Evolutionary conservation across 1,284 basidiomycete species (phyloP).

Genomic region (Rhodotorula sp.): DNA sequence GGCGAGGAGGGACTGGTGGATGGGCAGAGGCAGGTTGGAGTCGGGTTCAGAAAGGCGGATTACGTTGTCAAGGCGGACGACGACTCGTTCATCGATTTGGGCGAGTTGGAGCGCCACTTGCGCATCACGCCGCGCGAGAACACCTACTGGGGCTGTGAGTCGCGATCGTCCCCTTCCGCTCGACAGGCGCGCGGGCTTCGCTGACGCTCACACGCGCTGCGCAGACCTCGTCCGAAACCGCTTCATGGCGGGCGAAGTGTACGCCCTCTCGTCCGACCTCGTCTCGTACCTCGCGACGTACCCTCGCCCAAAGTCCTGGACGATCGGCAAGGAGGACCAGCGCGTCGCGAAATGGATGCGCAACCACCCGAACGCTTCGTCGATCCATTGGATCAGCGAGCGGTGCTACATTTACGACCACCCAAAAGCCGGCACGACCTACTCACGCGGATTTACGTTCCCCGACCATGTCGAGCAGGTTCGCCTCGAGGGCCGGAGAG

Average conservation of each 20-base stretch:
- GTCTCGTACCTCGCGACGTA: slow-evolving; percentile 84
- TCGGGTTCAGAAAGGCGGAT: slow-evolving; percentile 65
- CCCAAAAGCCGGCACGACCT: slow-evolving; percentile 82
- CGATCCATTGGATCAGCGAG: slow-evolving; percentile 86
- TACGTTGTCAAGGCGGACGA: slow-evolving; percentile 91
- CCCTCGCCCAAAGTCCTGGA: slow-evolving; percentile 64
- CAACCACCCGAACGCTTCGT: slow-evolving; percentile 73
- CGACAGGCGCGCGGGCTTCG: no score
- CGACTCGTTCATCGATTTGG: slow-evolving; percentile 89
- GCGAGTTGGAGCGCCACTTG: slow-evolving; percentile 82
- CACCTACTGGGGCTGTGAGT: slow-evolving; percentile 83
- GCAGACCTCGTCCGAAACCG: slow-evolving; percentile 79
- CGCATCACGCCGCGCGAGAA: slow-evolving; percentile 69
- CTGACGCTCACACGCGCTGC: not conserved
- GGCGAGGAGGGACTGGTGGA: slow-evolving; percentile 22
- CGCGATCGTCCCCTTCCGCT: not conserved
- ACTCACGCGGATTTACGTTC: slow-evolving; percentile 95
- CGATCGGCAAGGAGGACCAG: slow-evolving; percentile 89
- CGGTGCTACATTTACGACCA: slow-evolving; percentile 98
- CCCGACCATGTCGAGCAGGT: slow-evolving; percentile 80
- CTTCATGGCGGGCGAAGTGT: slow-evolving; percentile 96
- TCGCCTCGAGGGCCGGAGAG: slow-evolving; percentile 50
- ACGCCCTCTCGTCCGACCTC: slow-evolving; percentile 84
- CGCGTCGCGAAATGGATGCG: slow-evolving; percentile 90
- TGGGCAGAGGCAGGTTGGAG: slow-evolving; percentile 52